Evolutionary conservation across 176 grass and related monocot species (phyloP).

Genomic region (Lolium rigidum): DNA sequence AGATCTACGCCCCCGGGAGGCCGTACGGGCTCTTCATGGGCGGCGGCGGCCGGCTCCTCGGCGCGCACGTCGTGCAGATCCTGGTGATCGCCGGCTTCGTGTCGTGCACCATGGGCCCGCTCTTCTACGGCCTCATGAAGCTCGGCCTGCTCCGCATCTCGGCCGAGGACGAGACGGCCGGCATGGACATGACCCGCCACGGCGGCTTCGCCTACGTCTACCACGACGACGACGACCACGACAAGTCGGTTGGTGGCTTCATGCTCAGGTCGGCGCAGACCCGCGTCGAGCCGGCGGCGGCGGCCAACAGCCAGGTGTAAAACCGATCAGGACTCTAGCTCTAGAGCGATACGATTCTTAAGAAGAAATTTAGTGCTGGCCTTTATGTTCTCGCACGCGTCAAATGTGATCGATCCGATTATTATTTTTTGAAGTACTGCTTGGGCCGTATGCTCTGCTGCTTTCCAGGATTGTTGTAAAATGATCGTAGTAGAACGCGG

Average conservation of each 20-base stretch:
- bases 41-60: conserved; percentile 78
- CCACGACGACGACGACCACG: conserved; percentile 68
- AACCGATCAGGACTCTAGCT: not conserved
- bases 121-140: conserved; percentile 73
- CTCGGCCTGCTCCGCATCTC: conserved; percentile 76
- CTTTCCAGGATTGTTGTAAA: conserved; percentile 14
- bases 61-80: conserved; percentile 73
- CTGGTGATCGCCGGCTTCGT: conserved; percentile 84
- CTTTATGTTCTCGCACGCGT: conserved; percentile 11
- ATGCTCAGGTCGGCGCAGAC: conserved; percentile 60
- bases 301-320: conserved; percentile 41
- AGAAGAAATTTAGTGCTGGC: conserved; percentile 13
- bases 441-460: conserved; percentile 15
- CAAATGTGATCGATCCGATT: conserved; percentile 1
- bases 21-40: conserved; percentile 96
- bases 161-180: conserved; percentile 76
- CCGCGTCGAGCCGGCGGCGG: conserved; percentile 56
- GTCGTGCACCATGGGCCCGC: conserved; percentile 79
- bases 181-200: conserved; percentile 85
- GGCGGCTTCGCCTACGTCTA: conserved; percentile 81
- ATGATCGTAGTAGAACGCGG: not conserved
- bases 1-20: conserved; percentile 69
- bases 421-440: not conserved
- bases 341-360: not conserved
- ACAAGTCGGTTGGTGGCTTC: conserved; percentile 59